Conservation (phyloP, 2,329 filamentous ascomycete genomes). For the Didymella pinodella region DNA sequence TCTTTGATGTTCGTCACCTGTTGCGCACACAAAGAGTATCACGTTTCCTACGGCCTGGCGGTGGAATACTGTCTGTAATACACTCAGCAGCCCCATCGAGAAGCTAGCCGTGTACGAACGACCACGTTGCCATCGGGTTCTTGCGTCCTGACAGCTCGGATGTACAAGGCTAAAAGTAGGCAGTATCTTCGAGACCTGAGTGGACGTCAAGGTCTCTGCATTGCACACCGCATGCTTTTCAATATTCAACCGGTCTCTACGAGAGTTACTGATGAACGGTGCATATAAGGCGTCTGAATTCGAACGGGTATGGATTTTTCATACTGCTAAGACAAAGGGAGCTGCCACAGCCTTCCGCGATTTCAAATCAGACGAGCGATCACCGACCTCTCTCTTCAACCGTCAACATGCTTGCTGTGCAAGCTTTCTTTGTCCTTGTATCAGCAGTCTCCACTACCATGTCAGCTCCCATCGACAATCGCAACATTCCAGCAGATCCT, state of each 20-base stretch:
- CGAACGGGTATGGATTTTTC: neutral
- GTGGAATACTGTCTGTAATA: conserved; percentile 16
- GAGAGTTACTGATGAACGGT: neutral
- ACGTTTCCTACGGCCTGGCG: conserved; percentile 8
- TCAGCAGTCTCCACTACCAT: neutral
- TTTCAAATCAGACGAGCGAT: neutral
- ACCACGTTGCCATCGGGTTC: conserved; percentile 28
- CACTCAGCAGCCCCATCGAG: conserved; percentile 10
- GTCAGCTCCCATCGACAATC: neutral
- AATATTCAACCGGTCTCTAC: neutral
- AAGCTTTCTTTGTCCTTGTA: conserved; percentile 1
- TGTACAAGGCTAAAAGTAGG: neutral
- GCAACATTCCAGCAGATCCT: neutral
- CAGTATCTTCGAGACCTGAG: conserved; percentile 13
- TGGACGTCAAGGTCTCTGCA: conserved; percentile 7
- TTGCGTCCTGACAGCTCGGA: conserved; percentile 32
- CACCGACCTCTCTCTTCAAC: neutral
- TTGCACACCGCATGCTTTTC: conserved; percentile 5
- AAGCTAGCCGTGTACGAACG: conserved; percentile 12
- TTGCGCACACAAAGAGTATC: conserved; percentile 3
- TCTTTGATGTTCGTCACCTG: neutral
- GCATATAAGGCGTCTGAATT: neutral
- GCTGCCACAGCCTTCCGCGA: neutral
- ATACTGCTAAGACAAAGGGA: neutral
- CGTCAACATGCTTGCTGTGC: neutral